A percentile compares a stretch with the other conserved stretches of the same genome.
These are phyloP conservation scores for Neonectria magnoliae DNA, from an alignment of 2,329 filamentous ascomycete species.

Conservation along the genomic window DNA sequence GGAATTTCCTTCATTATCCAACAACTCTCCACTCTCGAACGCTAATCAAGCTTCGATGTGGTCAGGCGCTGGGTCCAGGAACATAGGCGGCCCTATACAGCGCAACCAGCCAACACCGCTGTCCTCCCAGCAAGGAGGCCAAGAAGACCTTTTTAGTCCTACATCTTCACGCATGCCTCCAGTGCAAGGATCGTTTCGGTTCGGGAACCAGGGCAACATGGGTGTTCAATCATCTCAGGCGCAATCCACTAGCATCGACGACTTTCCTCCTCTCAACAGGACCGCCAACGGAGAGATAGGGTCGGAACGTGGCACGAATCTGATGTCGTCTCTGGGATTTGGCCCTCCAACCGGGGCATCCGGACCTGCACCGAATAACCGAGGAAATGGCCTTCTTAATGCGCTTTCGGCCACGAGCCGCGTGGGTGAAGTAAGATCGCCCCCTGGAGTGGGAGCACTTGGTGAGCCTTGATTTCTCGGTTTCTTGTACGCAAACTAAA, in stretches of 20 bases:
- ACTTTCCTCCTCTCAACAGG: slow-evolving; percentile 70
- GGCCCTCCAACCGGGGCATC: slow-evolving; percentile 56
- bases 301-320: slow-evolving; percentile 61
- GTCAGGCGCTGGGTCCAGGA: slow-evolving; percentile 61
- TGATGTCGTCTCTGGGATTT: slow-evolving; percentile 66
- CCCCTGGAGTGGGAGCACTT: slow-evolving; percentile 53
- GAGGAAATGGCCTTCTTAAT: slow-evolving; percentile 71
- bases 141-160: slow-evolving; percentile 58
- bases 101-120: slow-evolving; percentile 63
- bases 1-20: slow-evolving; percentile 73
- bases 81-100: slow-evolving; percentile 59
- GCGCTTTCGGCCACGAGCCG: slow-evolving; percentile 70
- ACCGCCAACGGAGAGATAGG: slow-evolving; percentile 67
- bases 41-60: slow-evolving; percentile 63
- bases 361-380: slow-evolving; percentile 51
- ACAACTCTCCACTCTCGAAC: slow-evolving; percentile 64
- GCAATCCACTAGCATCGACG: slow-evolving; percentile 63
- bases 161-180: slow-evolving; percentile 52
- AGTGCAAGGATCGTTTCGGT: slow-evolving; percentile 63
- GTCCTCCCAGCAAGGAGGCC: slow-evolving; percentile 60
- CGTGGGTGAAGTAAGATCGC: slow-evolving; percentile 59
- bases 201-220: slow-evolving; percentile 58
- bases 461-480: slow-evolving; percentile 40
- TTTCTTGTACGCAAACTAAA: slow-evolving; percentile 34
- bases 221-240: slow-evolving; percentile 56